Base-by-base conservation (phyloP, 1,284 basidiomycete genomes). In the Sphagnurus paluster region DNA sequence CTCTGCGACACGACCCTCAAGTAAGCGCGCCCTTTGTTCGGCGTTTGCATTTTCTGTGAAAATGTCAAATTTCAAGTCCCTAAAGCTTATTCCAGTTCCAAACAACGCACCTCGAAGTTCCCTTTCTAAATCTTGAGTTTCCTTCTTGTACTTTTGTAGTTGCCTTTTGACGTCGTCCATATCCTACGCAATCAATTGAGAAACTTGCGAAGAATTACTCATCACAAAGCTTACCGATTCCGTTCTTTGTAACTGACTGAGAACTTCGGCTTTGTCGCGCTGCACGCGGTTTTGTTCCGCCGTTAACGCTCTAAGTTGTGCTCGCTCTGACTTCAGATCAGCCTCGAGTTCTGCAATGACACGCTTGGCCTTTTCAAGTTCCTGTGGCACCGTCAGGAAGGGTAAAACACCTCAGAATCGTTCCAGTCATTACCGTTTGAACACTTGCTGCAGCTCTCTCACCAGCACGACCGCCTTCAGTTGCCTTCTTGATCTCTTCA, bases 111-210 rank as follows among this genome's bases (percentile, higher is more conserved):
- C 70, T 63, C 82, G 76, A 33, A 90, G 69, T 48, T 90, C 84
- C 39, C 66, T 71, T 59, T 88, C 86, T 17, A 90, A 69, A 21
- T 79, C 77, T 19, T 81, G 70, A 50, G 84, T 89, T 54, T 87
- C 80, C 44, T 79, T 74, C 64, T 87, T 90, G 61, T 79, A 68
- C 46, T 71, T 73, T 28, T 82, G 76, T n/a, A 90, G 63, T 23
- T 89, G 81, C 14, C 75, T 62, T 53, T 79, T 82, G 39, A 90
- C 77, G 37, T 84, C 84, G 14, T 83, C 77, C 77, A 90, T 87
- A 55, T 89, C 87, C 87, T 90, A 53, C 19, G 24, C 34, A 25
- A 49, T 32, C 39, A 20, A 39, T 16, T 29, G 37, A 40, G 54
- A 34, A n/a, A 56, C 24, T 33, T 34, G 42, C 33, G 3, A 1